phyloP scores from a whole-genome alignment of 1,284 basidiomycete genomes.

The Pyrrhoderma lamaoense region DNA sequence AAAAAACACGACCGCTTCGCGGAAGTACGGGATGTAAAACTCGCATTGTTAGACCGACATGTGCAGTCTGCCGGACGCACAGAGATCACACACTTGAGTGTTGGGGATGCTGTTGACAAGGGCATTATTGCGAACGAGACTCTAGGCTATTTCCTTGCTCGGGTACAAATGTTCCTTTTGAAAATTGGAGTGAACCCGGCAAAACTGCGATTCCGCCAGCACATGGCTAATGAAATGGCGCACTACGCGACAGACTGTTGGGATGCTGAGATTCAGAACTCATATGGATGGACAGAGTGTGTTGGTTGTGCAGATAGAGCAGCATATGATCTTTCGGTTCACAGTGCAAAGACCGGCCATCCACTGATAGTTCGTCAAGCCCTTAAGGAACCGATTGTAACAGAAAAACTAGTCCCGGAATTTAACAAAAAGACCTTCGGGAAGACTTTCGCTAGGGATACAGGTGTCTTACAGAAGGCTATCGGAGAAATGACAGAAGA shows the following conservation, averaged over 20 bases:
- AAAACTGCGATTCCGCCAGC: constrained; percentile 90
- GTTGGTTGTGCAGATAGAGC: constrained; percentile 99
- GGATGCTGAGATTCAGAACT: constrained; percentile 97
- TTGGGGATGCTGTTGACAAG: constrained; percentile 85
- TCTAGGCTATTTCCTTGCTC: constrained; percentile 93
- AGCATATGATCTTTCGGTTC: constrained; percentile 82
- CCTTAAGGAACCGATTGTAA: constrained; percentile 73
- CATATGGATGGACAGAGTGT: constrained; percentile 97
- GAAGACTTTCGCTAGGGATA: constrained; percentile 85
- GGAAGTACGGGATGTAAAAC: constrained; percentile 71
- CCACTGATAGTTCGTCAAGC: constrained; percentile 79
- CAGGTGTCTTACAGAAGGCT: constrained; percentile 62
- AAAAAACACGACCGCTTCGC: constrained; percentile 84
- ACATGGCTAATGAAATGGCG: constrained; percentile 98
- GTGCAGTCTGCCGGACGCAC: constrained; percentile 77
- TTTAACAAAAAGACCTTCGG: constrained; percentile 90
- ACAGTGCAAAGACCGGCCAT: constrained; percentile 56
- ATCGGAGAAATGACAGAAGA: constrained; percentile 68
- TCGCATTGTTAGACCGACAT: constrained; percentile 78
- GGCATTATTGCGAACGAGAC: constrained; percentile 95
- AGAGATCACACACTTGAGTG: constrained; percentile 57
- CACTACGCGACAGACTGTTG: constrained; percentile 99
- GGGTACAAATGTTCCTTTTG: constrained; percentile 86
- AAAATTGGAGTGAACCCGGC: constrained; percentile 90
- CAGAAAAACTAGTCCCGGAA: constrained; percentile 67